These are phyloP conservation scores for Aspergillus fructus DNA, from an alignment of 2,329 filamentous ascomycete species.

Conservation along the genomic window DNA sequence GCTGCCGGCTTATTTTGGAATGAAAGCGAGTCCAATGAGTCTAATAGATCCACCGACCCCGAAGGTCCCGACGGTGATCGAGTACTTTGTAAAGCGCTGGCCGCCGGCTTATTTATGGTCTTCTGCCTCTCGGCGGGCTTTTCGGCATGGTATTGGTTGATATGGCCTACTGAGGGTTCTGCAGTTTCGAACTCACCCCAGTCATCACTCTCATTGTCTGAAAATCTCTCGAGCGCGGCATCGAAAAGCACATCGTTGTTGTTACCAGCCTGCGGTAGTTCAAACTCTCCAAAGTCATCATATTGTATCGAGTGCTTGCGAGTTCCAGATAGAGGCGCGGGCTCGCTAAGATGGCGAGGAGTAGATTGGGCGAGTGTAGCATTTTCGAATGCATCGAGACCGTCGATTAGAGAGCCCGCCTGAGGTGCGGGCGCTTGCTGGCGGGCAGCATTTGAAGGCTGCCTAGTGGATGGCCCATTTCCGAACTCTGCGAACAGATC, in stretches of 20 bases:
- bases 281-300: conserved; percentile 12
- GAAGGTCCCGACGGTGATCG: not conserved
- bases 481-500: conserved; percentile 56
- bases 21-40: conserved; percentile 30
- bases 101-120: not conserved
- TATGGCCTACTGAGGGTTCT: conserved; percentile 19
- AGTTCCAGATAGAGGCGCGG: not conserved
- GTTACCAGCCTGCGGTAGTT: conserved; percentile 24
- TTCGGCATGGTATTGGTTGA: not conserved
- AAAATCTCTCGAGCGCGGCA: conserved; percentile 40
- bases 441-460: conserved; percentile 11
- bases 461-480: conserved; percentile 20
- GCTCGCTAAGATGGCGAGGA: not conserved
- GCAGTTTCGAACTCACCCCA: conserved; percentile 49
- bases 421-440: conserved; percentile 13
- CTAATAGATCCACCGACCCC: conserved; percentile 16
- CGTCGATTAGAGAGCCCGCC: conserved; percentile 23
- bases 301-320: conserved; percentile 10
- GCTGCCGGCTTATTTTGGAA: conserved; percentile 24
- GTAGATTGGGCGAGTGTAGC: conserved; percentile 13
- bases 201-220: conserved; percentile 37
- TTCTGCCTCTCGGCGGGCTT: not conserved
- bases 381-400: conserved; percentile 23
- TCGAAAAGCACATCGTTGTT: conserved; percentile 63
- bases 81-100: not conserved